Evolutionary conservation across 1,139 yeast species (phyloP), one percentile per base, ranked within the genome.

Genomic region (Yamadazyma triangularis): DNA sequence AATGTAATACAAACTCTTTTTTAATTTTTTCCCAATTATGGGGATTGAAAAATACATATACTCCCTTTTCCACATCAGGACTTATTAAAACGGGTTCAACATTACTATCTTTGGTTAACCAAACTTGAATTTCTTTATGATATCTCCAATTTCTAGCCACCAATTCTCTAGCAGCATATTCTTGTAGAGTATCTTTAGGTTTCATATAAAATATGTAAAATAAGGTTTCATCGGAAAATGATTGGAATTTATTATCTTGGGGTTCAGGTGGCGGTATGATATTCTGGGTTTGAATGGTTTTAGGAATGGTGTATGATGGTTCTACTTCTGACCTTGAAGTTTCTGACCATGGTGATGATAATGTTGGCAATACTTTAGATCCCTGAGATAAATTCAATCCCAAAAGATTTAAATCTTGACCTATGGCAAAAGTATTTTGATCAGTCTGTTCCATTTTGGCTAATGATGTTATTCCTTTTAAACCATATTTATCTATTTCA

Each of bases 41-140:
- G 4, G 97, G 97, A 51, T 93, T 98, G 55, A 93, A 93, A 56
- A 93, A 91, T 27, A 89, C 82, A 55, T 91, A 93, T n/a, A 89
- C 82, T 2, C 98, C 97, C 41, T 91, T 77, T 59, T 93, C 98
- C 30, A 91, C 88, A 41, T 84, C 85, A 32, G 80, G 83, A 19
- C 87, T 77, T 34, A 87, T 88, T 44, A 81, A 82, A 11, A 86
- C 76, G 0, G 97, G 96, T 53, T 91, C 97, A 40, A 82, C 79
- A 47, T 79, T 76, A 24, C 95, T 86, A 50, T 89, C 96, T 58
- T 91, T 93, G 11, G 98, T 91, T 38, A 93, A 65, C 98, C 98
- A 93, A 29, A 93, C 88, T 59, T 89, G 94, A 36, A 91, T 73
- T 41, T 87, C 95, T 59, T 89, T 91, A 59, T 93, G 98, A 51